Percentiles rank a stretch among this genome's conserved stretches.
Conservation (phyloP, 345 rosid species). For the Anacardium occidentale region DNA sequence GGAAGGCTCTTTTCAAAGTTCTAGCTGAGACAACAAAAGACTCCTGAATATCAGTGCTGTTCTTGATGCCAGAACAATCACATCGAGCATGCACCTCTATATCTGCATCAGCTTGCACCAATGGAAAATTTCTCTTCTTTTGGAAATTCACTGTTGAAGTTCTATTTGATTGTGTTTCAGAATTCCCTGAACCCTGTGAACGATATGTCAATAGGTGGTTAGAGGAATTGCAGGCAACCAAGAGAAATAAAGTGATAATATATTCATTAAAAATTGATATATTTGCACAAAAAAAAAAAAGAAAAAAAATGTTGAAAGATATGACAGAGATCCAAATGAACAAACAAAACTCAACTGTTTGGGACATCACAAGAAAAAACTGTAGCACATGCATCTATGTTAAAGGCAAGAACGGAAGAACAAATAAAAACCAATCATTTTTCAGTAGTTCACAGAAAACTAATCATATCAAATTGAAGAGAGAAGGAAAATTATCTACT, state of each 20-base stretch:
- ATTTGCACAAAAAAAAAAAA: neutral
- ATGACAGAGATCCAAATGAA: neutral
- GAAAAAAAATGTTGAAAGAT: neutral
- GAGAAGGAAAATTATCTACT: neutral
- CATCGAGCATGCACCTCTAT: slow-evolving; percentile 7
- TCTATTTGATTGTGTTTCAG: slow-evolving; percentile 30
- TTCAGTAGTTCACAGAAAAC: neutral
- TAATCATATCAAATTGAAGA: neutral
- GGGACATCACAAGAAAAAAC: neutral
- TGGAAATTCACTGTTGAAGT: slow-evolving; percentile 22
- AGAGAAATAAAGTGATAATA: neutral
- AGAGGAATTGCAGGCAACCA: slow-evolving; percentile 14
- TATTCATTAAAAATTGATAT: neutral
- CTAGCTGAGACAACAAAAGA: slow-evolving; percentile 36
- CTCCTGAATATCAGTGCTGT: slow-evolving; percentile 29
- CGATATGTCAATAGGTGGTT: slow-evolving; percentile 21
- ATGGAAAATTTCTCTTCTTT: slow-evolving; percentile 13
- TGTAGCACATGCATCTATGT: neutral
- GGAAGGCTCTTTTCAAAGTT: slow-evolving; percentile 43
- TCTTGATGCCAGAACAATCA: slow-evolving; percentile 19
- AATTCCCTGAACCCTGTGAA: slow-evolving; percentile 45
- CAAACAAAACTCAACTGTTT: neutral
- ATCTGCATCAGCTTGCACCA: slow-evolving; percentile 18
- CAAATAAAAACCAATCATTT: neutral
- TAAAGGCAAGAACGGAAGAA: neutral